These are phyloP conservation scores for Phytophthora quininea DNA, from an alignment of 352 stramenopile genomes.

Conservation along the genomic window DNA sequence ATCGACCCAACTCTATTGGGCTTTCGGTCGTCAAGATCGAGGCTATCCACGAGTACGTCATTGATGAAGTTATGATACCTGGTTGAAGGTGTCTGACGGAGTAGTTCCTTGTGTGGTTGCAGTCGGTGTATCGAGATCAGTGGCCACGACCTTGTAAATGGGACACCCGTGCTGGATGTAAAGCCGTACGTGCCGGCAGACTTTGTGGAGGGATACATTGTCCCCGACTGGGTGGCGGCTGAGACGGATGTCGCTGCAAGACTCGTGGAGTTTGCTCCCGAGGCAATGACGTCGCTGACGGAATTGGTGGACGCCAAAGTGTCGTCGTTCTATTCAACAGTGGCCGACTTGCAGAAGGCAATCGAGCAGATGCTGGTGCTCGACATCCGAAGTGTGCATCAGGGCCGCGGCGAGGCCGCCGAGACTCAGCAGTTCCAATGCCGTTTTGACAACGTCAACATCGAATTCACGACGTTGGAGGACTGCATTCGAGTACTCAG, in stretches of 20 bases:
- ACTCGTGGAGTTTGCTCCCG: slow-evolving; percentile 57
- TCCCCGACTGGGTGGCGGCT: slow-evolving; percentile 75
- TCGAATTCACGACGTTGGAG: slow-evolving; percentile 78
- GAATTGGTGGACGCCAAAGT: slow-evolving; percentile 47
- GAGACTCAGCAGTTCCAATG: slow-evolving; percentile 70
- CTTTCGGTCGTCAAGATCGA: slow-evolving; percentile 93
- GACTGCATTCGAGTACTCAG: slow-evolving; percentile 67
- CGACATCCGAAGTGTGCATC: slow-evolving; percentile 85
- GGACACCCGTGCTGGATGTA: slow-evolving; percentile 97
- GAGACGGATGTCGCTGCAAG: slow-evolving; percentile 52
- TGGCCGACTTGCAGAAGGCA: slow-evolving; percentile 55
- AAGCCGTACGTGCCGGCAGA: slow-evolving; percentile 97
- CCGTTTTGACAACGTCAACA: slow-evolving; percentile 76
- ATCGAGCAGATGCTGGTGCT: slow-evolving; percentile 86
- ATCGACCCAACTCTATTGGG: slow-evolving; percentile 96
- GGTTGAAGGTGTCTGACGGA: neutral
- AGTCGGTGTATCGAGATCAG: slow-evolving; percentile 89
- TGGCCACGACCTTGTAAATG: slow-evolving; percentile 95
- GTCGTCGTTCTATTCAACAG: slow-evolving; percentile 69
- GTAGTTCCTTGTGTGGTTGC: neutral
- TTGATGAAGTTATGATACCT: slow-evolving; percentile 3
- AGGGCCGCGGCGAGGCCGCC: slow-evolving; percentile 64
- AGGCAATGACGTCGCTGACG: slow-evolving; percentile 46
- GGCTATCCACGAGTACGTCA: slow-evolving; percentile 61
- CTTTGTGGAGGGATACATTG: slow-evolving; percentile 57